Evolutionary conservation across 306 rosid species (phyloP).

Genomic region (Ormosia semicastrata): DNA sequence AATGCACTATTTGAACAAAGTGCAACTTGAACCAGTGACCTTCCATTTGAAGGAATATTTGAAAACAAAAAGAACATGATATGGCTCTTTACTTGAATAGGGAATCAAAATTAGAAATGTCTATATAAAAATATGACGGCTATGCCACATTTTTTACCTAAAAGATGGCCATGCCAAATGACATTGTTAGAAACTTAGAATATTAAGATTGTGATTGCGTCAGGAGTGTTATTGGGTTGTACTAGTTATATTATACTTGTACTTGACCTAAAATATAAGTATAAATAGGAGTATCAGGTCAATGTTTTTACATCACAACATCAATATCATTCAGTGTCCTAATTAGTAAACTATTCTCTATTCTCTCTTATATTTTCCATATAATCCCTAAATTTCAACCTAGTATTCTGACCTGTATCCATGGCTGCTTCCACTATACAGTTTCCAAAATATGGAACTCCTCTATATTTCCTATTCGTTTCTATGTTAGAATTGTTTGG

Average conservation of each 20-base stretch:
- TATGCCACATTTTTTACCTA: neutral
- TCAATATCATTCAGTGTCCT: neutral
- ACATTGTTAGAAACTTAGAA: neutral
- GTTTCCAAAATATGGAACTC: neutral
- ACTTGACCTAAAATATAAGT: neutral
- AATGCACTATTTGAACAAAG: neutral
- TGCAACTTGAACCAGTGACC: neutral
- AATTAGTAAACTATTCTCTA: neutral
- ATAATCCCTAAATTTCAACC: neutral
- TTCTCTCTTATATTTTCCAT: neutral
- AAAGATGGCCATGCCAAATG: neutral
- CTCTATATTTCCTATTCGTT: neutral
- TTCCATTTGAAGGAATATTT: neutral
- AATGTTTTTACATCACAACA: neutral
- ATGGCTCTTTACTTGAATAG: constrained; percentile 16
- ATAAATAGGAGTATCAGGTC: neutral
- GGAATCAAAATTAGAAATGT: constrained; percentile 5
- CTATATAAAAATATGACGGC: constrained; percentile 8
- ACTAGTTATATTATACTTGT: neutral
- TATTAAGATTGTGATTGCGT: neutral
- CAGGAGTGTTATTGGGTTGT: neutral
- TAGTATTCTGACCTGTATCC: neutral
- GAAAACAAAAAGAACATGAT: neutral
- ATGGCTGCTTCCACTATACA: neutral
- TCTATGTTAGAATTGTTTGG: neutral